phyloP scores from a whole-genome alignment of 192 early-diverging fungal genomes.

The Backusella liffmaniae region DNA sequence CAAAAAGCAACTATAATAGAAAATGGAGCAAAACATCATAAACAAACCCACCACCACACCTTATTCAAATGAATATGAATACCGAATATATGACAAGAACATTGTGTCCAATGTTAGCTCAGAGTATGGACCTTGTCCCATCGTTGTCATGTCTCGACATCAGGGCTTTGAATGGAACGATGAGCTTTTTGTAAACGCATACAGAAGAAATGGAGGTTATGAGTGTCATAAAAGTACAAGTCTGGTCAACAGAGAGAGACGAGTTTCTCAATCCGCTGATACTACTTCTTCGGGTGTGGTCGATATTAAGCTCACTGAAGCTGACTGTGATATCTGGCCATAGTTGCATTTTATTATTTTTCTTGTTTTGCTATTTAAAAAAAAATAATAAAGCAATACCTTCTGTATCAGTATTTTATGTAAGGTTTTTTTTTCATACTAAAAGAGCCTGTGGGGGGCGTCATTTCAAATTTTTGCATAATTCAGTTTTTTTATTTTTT shows the following conservation, averaged over 20 bases:
- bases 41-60: neutral
- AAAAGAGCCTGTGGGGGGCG: no score
- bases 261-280: neutral
- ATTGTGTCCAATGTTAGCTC: neutral
- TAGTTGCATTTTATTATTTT: neutral
- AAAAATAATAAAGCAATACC: neutral
- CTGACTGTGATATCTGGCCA: slow-evolving; percentile 28
- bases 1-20: neutral
- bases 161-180: slow-evolving; percentile 39
- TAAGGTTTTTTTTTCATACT: no score
- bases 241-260: neutral
- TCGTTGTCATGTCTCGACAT: slow-evolving; percentile 31
- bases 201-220: slow-evolving; percentile 19
- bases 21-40: neutral
- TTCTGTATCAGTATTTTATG: neutral
- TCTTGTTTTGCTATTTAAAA: neutral
- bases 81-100: slow-evolving; percentile 15
- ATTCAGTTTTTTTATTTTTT: neutral
- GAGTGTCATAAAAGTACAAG: slow-evolving; percentile 22
- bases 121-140: slow-evolving; percentile 20
- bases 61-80: slow-evolving; percentile 21
- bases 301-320: slow-evolving; percentile 20
- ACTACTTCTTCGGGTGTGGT: slow-evolving; percentile 10
- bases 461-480: no score
- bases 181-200: slow-evolving; percentile 25